phyloP scores from a whole-genome alignment of 495 filamentous ascomycete genomes.

The Xylaria longipes region DNA sequence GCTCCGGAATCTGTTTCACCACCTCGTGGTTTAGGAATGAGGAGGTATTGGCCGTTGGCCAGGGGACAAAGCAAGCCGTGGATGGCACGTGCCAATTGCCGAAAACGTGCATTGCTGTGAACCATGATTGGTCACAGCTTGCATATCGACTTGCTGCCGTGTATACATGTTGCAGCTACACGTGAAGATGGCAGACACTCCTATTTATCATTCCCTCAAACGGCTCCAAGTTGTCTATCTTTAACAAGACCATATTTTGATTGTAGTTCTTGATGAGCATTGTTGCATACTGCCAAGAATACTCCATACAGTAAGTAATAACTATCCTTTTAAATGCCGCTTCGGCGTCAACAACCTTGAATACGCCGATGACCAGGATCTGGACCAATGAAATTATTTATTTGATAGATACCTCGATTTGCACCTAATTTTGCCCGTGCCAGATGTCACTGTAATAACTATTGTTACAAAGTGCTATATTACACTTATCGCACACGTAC shows the following conservation, averaged over 20 bases:
- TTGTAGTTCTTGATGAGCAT: not conserved
- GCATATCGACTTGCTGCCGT: not conserved
- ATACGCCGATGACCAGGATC: too few species aligned
- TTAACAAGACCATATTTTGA: not conserved
- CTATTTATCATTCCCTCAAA: not conserved
- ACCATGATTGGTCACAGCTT: constrained; percentile 3
- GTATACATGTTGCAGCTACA: not conserved
- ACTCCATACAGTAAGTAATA: too few species aligned
- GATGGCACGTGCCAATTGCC: constrained; percentile 14
- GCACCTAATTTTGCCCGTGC: too few species aligned
- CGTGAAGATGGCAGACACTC: not conserved
- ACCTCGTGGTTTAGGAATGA: constrained; percentile 13
- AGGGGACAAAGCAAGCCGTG: not conserved
- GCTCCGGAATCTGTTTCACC: constrained; percentile 16
- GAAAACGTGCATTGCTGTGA: constrained; percentile 17
- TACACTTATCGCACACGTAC: too few species aligned
- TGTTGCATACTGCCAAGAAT: too few species aligned
- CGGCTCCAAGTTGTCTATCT: not conserved
- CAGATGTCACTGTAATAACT: too few species aligned
- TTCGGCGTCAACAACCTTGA: too few species aligned
- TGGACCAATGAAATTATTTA: too few species aligned
- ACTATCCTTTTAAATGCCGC: too few species aligned
- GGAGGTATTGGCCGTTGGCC: constrained; percentile 12
- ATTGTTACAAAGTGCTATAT: too few species aligned
- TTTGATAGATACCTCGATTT: too few species aligned